Conservation (phyloP, 2,329 filamentous ascomycete species). For the Aspergillus sp. region DNA sequence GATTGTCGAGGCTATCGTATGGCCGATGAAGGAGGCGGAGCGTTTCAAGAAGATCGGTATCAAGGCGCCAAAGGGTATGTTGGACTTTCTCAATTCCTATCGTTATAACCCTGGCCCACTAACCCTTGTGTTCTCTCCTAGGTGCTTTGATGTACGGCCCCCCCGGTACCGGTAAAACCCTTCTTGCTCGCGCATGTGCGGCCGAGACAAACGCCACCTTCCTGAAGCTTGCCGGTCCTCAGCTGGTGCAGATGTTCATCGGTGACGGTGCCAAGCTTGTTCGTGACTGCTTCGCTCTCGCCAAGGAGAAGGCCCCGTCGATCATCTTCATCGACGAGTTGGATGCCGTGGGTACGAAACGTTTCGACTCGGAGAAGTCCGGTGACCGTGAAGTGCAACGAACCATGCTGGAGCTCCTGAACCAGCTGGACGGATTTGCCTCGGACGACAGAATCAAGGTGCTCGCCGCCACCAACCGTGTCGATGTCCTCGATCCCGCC, state of each 20-base stretch:
- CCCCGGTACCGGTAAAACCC: constrained; percentile 50
- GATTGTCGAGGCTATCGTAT: constrained; percentile 95
- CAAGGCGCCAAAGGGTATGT: constrained; percentile 93
- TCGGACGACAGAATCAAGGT: constrained; percentile 97
- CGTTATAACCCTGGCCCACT: constrained; percentile 6
- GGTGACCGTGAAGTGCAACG: constrained; percentile 97
- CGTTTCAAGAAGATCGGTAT: constrained; percentile 99
- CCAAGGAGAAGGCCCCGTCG: constrained; percentile 97
- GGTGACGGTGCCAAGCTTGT: constrained; percentile 97
- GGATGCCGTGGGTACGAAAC: constrained; percentile 97
- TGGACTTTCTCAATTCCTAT: neutral
- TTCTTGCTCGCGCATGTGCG: constrained; percentile 87
- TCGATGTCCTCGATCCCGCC: constrained; percentile 90
- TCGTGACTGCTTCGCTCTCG: constrained; percentile 93
- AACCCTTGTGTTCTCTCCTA: constrained; percentile 36
- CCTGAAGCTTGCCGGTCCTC: constrained; percentile 94
- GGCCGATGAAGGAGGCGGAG: constrained; percentile 99
- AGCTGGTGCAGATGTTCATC: constrained; percentile 99
- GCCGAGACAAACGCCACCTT: constrained; percentile 98
- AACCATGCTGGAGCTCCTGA: constrained; percentile 97
- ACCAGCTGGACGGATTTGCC: constrained; percentile 97
- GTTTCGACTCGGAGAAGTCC: constrained; percentile 97
- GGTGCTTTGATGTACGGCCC: constrained; percentile 95
- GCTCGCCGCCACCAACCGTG: constrained; percentile 87
- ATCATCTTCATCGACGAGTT: constrained; percentile 99